Evolutionary conservation across 805 yeast species (phyloP), one percentile per base, ranked within the genome.

Genomic region (Zygosaccharomyces siamensis): DNA sequence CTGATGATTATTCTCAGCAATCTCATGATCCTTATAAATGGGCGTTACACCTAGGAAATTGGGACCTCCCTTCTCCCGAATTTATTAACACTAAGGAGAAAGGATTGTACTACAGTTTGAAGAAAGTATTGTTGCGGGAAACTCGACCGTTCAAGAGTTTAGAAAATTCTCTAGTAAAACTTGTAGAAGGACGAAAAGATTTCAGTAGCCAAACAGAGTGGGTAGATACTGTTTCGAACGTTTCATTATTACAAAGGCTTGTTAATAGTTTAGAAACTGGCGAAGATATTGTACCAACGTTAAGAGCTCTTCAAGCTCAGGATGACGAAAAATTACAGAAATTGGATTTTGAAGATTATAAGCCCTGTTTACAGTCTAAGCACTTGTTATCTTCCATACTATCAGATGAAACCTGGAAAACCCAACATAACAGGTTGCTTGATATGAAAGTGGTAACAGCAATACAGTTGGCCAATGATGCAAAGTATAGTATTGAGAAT

Each of bases 31-130:
- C 66, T 1, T 85, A 75, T 60, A 80, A 77, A 49, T 82, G 89
- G 79, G 78, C 82, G 0, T 84, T 96, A 89, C 85, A 85, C 59
- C 65, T 90, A 36, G 78, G 76, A 38, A 77, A 79, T 43, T 90
- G 97, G 97, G 84, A 84, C 46, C 51, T 86, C 1, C 87, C 95
- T 0, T 52, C 61, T 0, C 73, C 82, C 1, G 61, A 59, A 2
- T 54, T 50, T 0, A 61, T 75, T 0, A 44, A 46, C 0, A 63
- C 70, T 0, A 77, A 72, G 35, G 72, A 78, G 39, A 76, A 75
- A 39, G 67, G 72, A 2, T 64, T 83, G 2, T 88, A 84, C 59
- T 69, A 71, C 3, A 61, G 79, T 1, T 67, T 85, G 51, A 82
- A 78, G 54, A 60, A 62, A 4, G 56, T 80, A 4, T 72, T 71